phyloP scores from a whole-genome alignment of 2,329 filamentous ascomycete species.

The Exutisphaerella laricina region DNA sequence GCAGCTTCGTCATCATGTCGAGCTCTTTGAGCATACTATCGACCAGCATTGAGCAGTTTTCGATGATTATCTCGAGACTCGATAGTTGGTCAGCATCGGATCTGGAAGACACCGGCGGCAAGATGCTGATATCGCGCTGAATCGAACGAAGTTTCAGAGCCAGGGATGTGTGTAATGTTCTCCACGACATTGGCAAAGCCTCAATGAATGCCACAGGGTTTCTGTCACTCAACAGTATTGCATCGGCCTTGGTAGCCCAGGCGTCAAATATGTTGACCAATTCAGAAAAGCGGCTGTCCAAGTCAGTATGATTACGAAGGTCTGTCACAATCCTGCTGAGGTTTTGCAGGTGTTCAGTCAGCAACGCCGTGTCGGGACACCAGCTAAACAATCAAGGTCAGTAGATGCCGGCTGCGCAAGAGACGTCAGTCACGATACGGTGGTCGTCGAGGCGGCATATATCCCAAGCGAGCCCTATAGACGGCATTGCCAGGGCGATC shows the following conservation, averaged over 20 bases:
- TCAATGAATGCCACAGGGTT: conserved; percentile 48
- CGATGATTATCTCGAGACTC: conserved; percentile 47
- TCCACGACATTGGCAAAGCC: conserved; percentile 54
- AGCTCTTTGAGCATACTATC: conserved; percentile 59
- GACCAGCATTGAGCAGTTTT: conserved; percentile 47
- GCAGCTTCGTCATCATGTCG: conserved; percentile 56
- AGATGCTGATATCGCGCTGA: conserved; percentile 44
- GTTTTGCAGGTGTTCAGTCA: conserved; percentile 54
- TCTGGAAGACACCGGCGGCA: conserved; percentile 35
- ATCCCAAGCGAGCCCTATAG: no score
- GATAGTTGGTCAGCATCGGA: conserved; percentile 21
- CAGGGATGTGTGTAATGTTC: conserved; percentile 51
- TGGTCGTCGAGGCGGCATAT: no score
- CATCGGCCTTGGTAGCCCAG: conserved; percentile 44
- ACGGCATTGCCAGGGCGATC: no score
- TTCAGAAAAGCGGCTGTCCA: conserved; percentile 52
- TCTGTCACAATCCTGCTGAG: conserved; percentile 54
- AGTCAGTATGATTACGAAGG: conserved; percentile 54
- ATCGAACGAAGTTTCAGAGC: conserved; percentile 52
- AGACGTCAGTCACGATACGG: no score
- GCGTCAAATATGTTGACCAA: conserved; percentile 54
- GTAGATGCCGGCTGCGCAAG: no score
- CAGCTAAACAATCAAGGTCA: no score
- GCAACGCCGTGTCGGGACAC: conserved; percentile 35
- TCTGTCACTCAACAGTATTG: conserved; percentile 11